phyloP scores from a whole-genome alignment of 2,329 filamentous ascomycete species.

The Verticillium isaacii region DNA sequence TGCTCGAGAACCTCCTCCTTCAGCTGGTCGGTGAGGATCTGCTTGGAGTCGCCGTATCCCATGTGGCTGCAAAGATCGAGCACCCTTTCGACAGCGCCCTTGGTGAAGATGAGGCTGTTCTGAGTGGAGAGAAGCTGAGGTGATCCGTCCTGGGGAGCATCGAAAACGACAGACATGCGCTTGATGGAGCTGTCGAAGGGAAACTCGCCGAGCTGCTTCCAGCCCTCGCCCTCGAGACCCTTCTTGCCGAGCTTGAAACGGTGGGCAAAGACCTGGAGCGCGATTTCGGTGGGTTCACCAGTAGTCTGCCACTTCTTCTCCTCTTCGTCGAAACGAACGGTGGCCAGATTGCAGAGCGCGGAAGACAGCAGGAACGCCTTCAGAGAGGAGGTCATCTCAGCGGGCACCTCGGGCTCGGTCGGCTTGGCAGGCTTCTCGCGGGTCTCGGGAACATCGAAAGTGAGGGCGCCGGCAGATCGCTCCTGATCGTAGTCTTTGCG shows the following conservation, averaged over 20 bases:
- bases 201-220: constrained; percentile 64
- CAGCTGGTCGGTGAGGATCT: constrained; percentile 44
- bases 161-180: constrained; percentile 74
- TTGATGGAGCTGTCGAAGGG: constrained; percentile 78
- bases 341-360: constrained; percentile 63
- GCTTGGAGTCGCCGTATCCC: constrained; percentile 34
- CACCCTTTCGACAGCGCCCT: constrained; percentile 58
- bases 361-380: constrained; percentile 48
- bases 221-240: constrained; percentile 44
- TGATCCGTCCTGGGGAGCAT: constrained; percentile 28
- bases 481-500: constrained; percentile 55
- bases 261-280: constrained; percentile 69
- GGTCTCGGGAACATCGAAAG: constrained; percentile 58
- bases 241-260: constrained; percentile 60
- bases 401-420: constrained; percentile 28
- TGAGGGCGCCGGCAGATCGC: constrained; percentile 55
- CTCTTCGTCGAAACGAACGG: constrained; percentile 50
- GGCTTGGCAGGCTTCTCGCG: constrained; percentile 35
- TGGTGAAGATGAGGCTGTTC: constrained; percentile 53
- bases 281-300: constrained; percentile 71
- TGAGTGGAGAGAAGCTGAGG: constrained; percentile 6
- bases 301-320: constrained; percentile 59
- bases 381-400: constrained; percentile 44
- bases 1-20: constrained; percentile 46
- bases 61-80: constrained; percentile 50